Conservation (phyloP, 306 rosid genomes). For the Carpinus viminea region DNA sequence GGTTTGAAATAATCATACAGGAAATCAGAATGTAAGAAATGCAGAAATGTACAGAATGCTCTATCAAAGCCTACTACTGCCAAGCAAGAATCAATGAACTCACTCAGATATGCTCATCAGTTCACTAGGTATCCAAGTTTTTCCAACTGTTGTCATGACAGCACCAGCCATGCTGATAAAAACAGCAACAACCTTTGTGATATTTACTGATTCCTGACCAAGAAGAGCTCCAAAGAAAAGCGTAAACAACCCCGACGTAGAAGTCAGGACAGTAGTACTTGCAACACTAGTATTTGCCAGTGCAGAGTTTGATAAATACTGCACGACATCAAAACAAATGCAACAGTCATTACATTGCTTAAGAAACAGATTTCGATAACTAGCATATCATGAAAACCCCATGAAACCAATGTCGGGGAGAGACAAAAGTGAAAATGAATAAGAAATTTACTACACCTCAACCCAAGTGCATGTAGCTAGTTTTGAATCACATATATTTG, state of each 20-base stretch:
- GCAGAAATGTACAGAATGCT: neutral
- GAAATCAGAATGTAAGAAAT: neutral
- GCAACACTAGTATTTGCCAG: slow-evolving; percentile 75
- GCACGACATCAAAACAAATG: slow-evolving; percentile 31
- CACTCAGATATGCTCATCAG: slow-evolving; percentile 47
- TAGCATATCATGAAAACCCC: slow-evolving; percentile 5
- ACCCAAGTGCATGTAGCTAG: neutral
- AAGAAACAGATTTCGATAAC: too few species aligned
- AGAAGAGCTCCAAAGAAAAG: slow-evolving; percentile 69
- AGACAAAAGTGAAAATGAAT: too few species aligned
- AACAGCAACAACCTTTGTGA: slow-evolving; percentile 58
- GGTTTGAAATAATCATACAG: neutral
- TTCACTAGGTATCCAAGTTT: slow-evolving; percentile 64
- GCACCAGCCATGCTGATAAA: slow-evolving; percentile 70
- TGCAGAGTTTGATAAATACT: slow-evolving; percentile 72
- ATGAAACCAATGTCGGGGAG: neutral
- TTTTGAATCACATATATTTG: neutral
- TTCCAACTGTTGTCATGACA: slow-evolving; percentile 64
- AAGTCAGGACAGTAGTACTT: slow-evolving; percentile 65
- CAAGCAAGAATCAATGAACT: slow-evolving; percentile 31
- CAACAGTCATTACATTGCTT: neutral
- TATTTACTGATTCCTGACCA: slow-evolving; percentile 56
- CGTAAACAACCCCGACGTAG: slow-evolving; percentile 69
- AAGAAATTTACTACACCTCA: neutral
- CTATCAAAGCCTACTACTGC: neutral